Evolutionary conservation across 1,284 basidiomycete genomes (phyloP).

Genomic region (Amylostereum chailletii): DNA sequence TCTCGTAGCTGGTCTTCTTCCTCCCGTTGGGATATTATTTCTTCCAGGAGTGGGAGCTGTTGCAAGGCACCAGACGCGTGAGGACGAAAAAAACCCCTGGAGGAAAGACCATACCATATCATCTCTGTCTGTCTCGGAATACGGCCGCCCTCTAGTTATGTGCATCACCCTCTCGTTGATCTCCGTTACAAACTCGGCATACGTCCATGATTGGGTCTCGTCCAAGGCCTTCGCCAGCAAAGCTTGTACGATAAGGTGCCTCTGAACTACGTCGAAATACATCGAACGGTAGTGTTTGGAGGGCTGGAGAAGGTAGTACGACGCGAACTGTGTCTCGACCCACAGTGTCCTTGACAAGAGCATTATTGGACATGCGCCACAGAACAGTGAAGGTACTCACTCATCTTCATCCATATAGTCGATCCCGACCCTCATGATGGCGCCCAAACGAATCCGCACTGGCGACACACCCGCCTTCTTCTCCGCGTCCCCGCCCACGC

Average conservation of each 20-base stretch:
- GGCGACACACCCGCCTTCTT: conserved; percentile 16
- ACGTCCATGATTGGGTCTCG: conserved; percentile 4
- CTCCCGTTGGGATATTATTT: no score
- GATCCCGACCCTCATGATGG: conserved; percentile 24
- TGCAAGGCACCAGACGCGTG: no score
- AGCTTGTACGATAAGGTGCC: conserved; percentile 40
- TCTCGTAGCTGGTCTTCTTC: no score
- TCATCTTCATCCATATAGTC: conserved; percentile 26
- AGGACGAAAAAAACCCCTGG: no score
- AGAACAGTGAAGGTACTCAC: conserved; percentile 21
- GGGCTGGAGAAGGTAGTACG: conserved; percentile 48
- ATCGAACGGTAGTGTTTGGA: conserved; percentile 32
- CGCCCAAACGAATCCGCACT: conserved; percentile 26
- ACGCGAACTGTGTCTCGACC: conserved; percentile 48
- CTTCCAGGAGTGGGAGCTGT: no score
- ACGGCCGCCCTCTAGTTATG: background rate
- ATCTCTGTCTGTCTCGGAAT: conserved; percentile 5
- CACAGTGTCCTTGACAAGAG: background rate
- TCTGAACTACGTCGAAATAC: conserved; percentile 40
- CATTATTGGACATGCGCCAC: background rate
- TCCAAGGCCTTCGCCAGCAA: conserved; percentile 18
- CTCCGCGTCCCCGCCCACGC: conserved; percentile 27
- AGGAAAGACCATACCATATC: conserved; percentile 8
- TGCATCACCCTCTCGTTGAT: conserved; percentile 10
- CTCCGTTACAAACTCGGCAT: conserved; percentile 8